Conservation (phyloP, 352 stramenopile genomes). For the Pythium utonaiense region DNA sequence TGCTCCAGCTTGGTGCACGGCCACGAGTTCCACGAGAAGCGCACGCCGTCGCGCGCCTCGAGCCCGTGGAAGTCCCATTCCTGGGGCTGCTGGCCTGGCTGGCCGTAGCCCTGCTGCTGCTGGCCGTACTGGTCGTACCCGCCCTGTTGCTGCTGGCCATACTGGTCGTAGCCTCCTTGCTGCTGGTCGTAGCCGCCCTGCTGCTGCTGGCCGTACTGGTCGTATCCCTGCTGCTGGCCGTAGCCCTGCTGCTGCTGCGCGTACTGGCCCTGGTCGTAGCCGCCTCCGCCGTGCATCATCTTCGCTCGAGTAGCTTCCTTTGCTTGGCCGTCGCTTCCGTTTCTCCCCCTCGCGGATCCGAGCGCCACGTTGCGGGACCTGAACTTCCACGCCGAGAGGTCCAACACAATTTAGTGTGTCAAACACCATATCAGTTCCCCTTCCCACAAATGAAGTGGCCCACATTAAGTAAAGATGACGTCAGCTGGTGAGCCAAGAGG, state of each 20-base stretch:
- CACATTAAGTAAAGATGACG: not conserved
- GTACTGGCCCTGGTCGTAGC: constrained; percentile 30
- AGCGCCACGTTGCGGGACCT: not conserved
- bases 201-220: constrained; percentile 33
- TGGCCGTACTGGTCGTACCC: constrained; percentile 41
- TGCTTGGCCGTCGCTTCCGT: not conserved
- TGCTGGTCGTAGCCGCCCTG: constrained; percentile 44
- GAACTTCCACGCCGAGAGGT: not conserved
- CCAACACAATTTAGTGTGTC: not conserved
- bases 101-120: constrained; percentile 32
- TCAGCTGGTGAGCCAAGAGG: not conserved
- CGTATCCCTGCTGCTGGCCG: constrained; percentile 27
- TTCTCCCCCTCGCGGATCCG: not conserved
- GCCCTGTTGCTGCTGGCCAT: constrained; percentile 37
- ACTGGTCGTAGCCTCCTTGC: constrained; percentile 29
- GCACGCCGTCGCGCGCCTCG: constrained; percentile 91
- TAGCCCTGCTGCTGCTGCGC: constrained; percentile 45
- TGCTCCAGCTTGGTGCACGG: constrained; percentile 97
- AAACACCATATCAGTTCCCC: not conserved
- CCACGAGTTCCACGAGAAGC: constrained; percentile 99
- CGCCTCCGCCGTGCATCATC: constrained; percentile 48
- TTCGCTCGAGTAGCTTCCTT: not conserved
- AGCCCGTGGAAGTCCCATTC: constrained; percentile 85
- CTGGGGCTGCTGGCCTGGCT: constrained; percentile 67
- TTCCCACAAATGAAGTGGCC: not conserved